Evolutionary conservation across 164 flowering plant genomes (phyloP), one percentile per base, ranked within the genome.

Genomic region (Kalanchoe fedtschenkoi): DNA sequence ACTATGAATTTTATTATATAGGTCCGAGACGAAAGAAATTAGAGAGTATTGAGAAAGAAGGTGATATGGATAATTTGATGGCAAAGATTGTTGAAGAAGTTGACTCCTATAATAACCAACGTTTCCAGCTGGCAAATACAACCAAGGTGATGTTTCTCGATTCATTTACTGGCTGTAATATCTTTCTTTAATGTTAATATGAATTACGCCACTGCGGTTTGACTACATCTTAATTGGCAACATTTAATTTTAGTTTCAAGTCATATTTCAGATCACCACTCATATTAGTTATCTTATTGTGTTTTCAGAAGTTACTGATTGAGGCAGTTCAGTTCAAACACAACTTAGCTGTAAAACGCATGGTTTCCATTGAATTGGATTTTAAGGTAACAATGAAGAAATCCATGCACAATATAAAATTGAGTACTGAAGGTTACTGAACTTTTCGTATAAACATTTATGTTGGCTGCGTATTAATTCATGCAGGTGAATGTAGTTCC

Each of bases 291-390:
- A 26, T 46, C 66, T 21, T 15, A 57, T n/a, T 57, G 2, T 16
- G 1, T 1, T 58, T 34, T 44, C 77, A 93, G 99, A 71, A 78
- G 67, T 65, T 81, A 60, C 87, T 93, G n/a, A 65, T 73, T 41
- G 88, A 90, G 42, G 84, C 86, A 68, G 81, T 86, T 71, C 62
- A 80, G 44, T 63, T 68, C 30, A 82, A 76, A 72, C 75, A 79
- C 78, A 84, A 79, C 58, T 76, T 68, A 64, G 81, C 91, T 46
- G 89, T 74, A 74, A 76, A 71, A 53, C 76, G 77, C 69, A 66
- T 93, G 84, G 64, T 77, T 1, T 77, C 71, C 43, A 71, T 93
- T 67, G 99, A 93, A 75, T 70, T 83, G 54, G 97, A 85, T 19
- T 74, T 74, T 15, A 91, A 88, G 98, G 98, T 92, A 77, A 32